A percentile compares a stretch with the other conserved stretches of the same genome.
Evolutionary conservation across 129 eudicot genomes (phyloP).

Genomic region (Helichrysum umbraculigerum): DNA sequence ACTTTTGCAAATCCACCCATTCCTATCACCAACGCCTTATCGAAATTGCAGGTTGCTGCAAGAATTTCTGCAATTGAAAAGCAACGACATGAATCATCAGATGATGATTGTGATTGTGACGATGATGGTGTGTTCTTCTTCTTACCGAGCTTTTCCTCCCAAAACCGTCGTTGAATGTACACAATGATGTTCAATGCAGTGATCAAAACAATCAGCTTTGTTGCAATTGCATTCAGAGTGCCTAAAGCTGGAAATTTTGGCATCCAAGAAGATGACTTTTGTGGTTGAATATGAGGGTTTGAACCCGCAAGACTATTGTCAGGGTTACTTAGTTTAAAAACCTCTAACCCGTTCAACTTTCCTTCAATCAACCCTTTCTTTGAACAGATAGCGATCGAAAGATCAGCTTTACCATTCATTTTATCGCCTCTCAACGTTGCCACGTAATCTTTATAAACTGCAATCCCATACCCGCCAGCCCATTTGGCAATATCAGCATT

Average conservation of each 20-base stretch:
- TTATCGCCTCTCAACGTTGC: conserved; percentile 39
- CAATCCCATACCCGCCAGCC: conserved; percentile 35
- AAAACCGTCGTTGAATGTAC: conserved; percentile 42
- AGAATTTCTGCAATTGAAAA: conserved; percentile 35
- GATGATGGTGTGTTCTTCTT: conserved; percentile 9
- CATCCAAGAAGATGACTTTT: conserved; percentile 22
- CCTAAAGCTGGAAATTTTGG: conserved; percentile 27
- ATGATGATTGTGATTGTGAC: conserved; percentile 16
- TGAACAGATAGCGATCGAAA: conserved; percentile 33
- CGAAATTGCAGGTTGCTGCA: conserved; percentile 35
- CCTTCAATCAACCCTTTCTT: conserved; percentile 31
- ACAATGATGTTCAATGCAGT: conserved; percentile 32
- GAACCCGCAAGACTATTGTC: conserved; percentile 51
- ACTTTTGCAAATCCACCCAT: conserved; percentile 44
- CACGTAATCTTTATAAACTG: conserved; percentile 47
- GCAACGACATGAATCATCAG: conserved; percentile 34
- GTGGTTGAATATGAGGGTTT: conserved; percentile 25
- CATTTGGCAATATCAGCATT: conserved; percentile 32
- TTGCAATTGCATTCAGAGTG: conserved; percentile 36
- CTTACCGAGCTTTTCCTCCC: conserved; percentile 40
- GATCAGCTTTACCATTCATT: conserved; percentile 30
- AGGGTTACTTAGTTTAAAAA: conserved; percentile 53
- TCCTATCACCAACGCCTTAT: conserved; percentile 35
- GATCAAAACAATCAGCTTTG: conserved; percentile 30
- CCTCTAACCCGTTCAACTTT: conserved; percentile 47